Conservation (phyloP, 2,329 filamentous ascomycete genomes). For the Sordariomycetes sp. region DNA sequence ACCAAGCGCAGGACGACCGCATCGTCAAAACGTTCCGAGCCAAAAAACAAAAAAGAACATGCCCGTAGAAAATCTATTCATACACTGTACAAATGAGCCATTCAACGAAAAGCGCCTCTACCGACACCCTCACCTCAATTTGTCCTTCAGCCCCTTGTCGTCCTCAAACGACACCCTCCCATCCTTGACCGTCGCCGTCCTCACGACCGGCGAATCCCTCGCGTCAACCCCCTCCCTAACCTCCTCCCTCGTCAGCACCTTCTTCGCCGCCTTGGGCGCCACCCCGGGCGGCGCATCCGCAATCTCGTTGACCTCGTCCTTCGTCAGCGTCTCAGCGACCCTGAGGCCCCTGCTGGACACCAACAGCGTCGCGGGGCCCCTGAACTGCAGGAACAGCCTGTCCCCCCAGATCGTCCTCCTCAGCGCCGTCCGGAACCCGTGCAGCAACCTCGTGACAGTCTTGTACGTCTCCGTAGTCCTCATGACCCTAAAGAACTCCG, state of each 20-base stretch:
- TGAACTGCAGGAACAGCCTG: slow-evolving; percentile 79
- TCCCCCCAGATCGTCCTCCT: slow-evolving; percentile 88
- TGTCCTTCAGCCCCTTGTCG: slow-evolving; percentile 42
- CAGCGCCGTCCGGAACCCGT: slow-evolving; percentile 60
- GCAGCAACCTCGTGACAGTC: slow-evolving; percentile 47
- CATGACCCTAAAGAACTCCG: slow-evolving; percentile 62
- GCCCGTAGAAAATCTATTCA: background rate
- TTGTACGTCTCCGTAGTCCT: slow-evolving; percentile 63
- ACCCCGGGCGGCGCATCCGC: slow-evolving; percentile 68
- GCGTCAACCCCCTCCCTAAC: slow-evolving; percentile 4
- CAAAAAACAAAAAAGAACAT: no score
- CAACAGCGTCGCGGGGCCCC: slow-evolving; percentile 73
- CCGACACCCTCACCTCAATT: slow-evolving; percentile 23
- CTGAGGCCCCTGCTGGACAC: slow-evolving; percentile 77
- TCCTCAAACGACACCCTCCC: slow-evolving; percentile 57
- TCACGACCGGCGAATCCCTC: slow-evolving; percentile 9
- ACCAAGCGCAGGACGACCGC: no score
- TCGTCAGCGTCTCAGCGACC: slow-evolving; percentile 64
- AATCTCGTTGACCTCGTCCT: slow-evolving; percentile 77
- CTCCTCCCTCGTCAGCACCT: background rate
- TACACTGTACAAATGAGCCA: background rate
- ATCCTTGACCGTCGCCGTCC: slow-evolving; percentile 38
- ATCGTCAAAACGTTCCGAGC: no score
- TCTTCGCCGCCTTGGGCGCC: slow-evolving; percentile 44
- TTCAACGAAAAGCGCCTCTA: background rate